Conservation (phyloP, 2,329 filamentous ascomycete species). For the Neodidymelliopsis sp. region DNA sequence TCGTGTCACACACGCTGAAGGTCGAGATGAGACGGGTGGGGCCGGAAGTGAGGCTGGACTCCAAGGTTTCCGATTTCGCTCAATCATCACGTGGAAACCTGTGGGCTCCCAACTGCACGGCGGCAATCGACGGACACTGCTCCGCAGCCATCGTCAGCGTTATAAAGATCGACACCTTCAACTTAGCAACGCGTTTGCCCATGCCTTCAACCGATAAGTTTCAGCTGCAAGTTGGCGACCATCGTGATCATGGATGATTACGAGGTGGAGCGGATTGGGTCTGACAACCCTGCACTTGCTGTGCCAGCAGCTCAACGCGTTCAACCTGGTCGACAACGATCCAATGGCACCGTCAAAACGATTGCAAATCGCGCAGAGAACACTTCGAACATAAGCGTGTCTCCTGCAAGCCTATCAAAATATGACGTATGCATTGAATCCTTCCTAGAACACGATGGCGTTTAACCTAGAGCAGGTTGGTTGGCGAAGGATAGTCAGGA, state of each 20-base stretch:
- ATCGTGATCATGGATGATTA: slow-evolving; percentile 37
- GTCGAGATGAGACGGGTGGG: slow-evolving; percentile 19
- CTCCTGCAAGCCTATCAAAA: slow-evolving; percentile 25
- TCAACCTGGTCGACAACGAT: slow-evolving; percentile 23
- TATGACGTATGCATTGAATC: slow-evolving; percentile 31
- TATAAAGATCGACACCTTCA: too few relatives aligned
- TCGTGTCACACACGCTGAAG: slow-evolving; percentile 15
- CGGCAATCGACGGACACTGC: slow-evolving; percentile 7
- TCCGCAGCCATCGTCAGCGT: not conserved
- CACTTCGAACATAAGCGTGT: not conserved
- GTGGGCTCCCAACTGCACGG: not conserved
- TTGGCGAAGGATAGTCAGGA: slow-evolving; percentile 47
- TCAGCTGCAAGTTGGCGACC: not conserved
- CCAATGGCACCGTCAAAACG: slow-evolving; percentile 16
- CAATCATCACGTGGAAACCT: slow-evolving; percentile 17
- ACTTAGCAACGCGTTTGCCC: not conserved
- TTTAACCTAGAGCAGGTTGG: slow-evolving; percentile 29
- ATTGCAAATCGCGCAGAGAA: not conserved
- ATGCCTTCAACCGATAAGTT: not conserved
- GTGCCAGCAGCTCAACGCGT: slow-evolving; percentile 28
- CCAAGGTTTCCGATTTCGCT: slow-evolving; percentile 7
- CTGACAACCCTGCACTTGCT: slow-evolving; percentile 40
- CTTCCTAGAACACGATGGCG: not conserved
- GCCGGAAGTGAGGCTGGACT: slow-evolving; percentile 17
- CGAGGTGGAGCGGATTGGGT: slow-evolving; percentile 34